Evolutionary conservation across 805 yeast species (phyloP), one percentile per base, ranked within the genome.

Genomic region (Metschnikowia bowlesiae): DNA sequence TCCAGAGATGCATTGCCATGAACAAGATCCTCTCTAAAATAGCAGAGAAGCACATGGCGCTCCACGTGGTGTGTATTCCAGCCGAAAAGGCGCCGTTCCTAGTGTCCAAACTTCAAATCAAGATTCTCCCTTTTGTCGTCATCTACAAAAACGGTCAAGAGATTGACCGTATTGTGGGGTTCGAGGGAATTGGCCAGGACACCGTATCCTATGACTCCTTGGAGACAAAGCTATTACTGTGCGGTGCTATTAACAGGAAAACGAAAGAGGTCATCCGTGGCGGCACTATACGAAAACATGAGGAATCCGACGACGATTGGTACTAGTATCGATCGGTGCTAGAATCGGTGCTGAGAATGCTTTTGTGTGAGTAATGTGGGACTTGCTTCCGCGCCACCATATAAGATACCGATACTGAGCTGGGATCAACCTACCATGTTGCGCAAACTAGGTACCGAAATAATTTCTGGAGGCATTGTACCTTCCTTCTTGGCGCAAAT

Each of bases 11-110:
- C 66, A 62, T 67, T 41, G 64, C 73, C 18, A 80, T 88, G 85
- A 79, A 83, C 53, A 62, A 70, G 4, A 72, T 74, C 32, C 53
- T 67, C 59, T 57, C 51, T 37, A 57, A 64, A 16, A 59, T 88
- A 7, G 82, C 92, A 0, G 74, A 74, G 50, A 80, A 77, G 54
- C 87, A 88, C 65, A 60, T 84, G 43, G 68, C 71, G 2, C 71
- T 87, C 1, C 73, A 71, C 50, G 80, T 85, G 51, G 64, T 77
- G 18, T 73, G 78, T 42, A 76, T 86, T 4, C 71, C 76, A 48
- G 96, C 87, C 0, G 78, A 73, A 34, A 68, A 77, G 36, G 86
- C 91, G 1, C 90, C 95, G 3, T 89, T 89, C 60, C 68, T 89
- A 41, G 89, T 82, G 4, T 68, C 81, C 2, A 82, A 81, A 60